phyloP scores from a whole-genome alignment of 768 basidiomycete genomes.

The Trametes gibbosa region DNA sequence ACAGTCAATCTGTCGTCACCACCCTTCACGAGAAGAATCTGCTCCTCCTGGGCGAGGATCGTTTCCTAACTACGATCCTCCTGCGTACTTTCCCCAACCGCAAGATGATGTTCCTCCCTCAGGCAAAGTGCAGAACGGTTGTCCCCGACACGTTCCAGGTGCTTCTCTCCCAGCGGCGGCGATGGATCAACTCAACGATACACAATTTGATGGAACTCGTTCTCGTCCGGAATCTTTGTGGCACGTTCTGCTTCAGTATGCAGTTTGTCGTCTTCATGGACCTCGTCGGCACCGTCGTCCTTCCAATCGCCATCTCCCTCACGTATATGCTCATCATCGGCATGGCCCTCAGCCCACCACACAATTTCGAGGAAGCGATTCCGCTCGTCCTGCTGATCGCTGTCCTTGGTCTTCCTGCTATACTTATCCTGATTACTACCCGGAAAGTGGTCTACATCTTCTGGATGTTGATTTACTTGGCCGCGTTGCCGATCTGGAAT shows the following conservation, averaged over 20 bases:
- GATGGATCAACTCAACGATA: slow-evolving; percentile 99
- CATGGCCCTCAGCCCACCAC: slow-evolving; percentile 78
- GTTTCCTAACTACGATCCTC: slow-evolving; percentile 95
- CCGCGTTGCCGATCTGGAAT: slow-evolving; percentile 95
- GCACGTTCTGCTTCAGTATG: slow-evolving; percentile 99
- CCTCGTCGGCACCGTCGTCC: slow-evolving; percentile 84
- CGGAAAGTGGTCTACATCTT: slow-evolving; percentile 93
- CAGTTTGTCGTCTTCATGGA: slow-evolving; percentile 99
- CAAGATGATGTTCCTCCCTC: slow-evolving; percentile 99
- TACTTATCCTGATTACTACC: slow-evolving; percentile 92
- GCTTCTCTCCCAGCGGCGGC: slow-evolving; percentile 91
- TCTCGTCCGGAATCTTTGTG: slow-evolving; percentile 93
- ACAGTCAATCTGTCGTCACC: slow-evolving; percentile 89
- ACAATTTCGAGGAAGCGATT: slow-evolving; percentile 87
- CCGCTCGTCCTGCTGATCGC: slow-evolving; percentile 86
- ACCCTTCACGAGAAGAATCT: slow-evolving; percentile 98
- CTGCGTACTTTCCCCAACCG: slow-evolving; percentile 96
- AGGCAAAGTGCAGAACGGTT: slow-evolving; percentile 91
- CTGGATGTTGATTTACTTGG: slow-evolving; percentile 96
- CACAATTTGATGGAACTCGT: slow-evolving; percentile 99
- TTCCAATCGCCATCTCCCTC: slow-evolving; percentile 89
- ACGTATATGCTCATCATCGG: slow-evolving; percentile 87
- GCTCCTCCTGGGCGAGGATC: slow-evolving; percentile 94
- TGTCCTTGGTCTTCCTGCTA: slow-evolving; percentile 89
- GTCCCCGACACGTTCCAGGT: slow-evolving; percentile 94